phyloP scores from a whole-genome alignment of 2,329 filamentous ascomycete species.

The Fusarium irregulare region DNA sequence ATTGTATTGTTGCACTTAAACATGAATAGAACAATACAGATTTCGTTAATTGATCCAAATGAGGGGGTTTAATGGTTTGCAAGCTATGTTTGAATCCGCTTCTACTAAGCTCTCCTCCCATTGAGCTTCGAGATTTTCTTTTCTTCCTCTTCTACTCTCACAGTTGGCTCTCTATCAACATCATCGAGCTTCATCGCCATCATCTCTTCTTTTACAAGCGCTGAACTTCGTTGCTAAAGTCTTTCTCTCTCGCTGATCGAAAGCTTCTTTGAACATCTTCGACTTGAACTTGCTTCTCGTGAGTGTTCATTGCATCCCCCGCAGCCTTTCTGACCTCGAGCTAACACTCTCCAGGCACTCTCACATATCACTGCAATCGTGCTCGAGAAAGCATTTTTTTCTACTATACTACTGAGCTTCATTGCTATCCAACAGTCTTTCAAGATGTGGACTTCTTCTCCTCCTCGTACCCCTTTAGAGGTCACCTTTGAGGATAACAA shows the following conservation, averaged over 20 bases:
- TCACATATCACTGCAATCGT: not conserved
- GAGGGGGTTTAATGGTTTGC: not conserved
- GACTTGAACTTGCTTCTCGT: conserved; percentile 4
- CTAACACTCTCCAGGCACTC: conserved; percentile 1
- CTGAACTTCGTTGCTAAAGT: not conserved
- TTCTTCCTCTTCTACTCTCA: not conserved
- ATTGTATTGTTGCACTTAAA: conserved; percentile 19
- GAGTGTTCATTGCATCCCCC: not conserved
- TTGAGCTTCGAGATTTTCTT: not conserved
- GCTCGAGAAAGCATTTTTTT: not conserved
- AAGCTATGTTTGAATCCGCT: not conserved
- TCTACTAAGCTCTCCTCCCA: not conserved
- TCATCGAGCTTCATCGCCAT: not conserved
- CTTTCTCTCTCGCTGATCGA: not conserved
- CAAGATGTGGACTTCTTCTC: conserved; percentile 12
- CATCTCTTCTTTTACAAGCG: not conserved
- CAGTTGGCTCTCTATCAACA: not conserved
- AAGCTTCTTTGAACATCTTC: not conserved
- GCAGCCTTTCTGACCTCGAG: not conserved
- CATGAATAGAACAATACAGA: conserved; percentile 22
- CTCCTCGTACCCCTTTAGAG: conserved; percentile 3
- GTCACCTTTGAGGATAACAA: conserved; percentile 10
- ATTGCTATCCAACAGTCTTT: not conserved
- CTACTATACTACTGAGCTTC: not conserved
- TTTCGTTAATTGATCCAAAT: not conserved